Conservation (phyloP, 2,329 filamentous ascomycete genomes). For the Helotiales sp. region DNA sequence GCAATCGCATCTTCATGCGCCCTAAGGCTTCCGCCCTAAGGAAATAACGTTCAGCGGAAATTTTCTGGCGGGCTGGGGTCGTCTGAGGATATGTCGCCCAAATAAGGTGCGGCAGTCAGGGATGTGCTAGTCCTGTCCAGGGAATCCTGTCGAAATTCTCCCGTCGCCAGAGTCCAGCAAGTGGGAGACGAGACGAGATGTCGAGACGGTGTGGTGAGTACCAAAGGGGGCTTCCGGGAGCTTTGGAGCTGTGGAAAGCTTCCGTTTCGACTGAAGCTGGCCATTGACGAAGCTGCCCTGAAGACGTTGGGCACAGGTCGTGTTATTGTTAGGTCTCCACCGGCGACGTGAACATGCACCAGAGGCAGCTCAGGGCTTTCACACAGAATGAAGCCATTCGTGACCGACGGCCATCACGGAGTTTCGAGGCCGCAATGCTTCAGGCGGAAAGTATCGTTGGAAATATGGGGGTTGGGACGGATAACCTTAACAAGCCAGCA, state of each 20-base stretch:
- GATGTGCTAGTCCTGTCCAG: constrained; percentile 19
- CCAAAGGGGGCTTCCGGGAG: background rate
- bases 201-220: constrained; percentile 9
- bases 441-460: background rate
- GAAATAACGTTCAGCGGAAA: constrained; percentile 8
- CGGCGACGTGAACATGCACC: background rate
- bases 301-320: constrained; percentile 4
- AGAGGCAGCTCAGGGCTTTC: background rate
- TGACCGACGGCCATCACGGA: background rate
- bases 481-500: background rate
- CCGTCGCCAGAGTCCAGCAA: constrained; percentile 27
- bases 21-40: constrained; percentile 1
- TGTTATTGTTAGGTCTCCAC: background rate
- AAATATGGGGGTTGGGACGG: background rate
- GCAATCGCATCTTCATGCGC: constrained; percentile 21
- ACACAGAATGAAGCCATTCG: background rate
- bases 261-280: background rate
- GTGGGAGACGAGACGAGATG: constrained; percentile 29
- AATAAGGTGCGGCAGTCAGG: constrained; percentile 23
- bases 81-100: constrained; percentile 20
- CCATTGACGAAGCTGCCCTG: constrained; percentile 7
- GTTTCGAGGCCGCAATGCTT: background rate
- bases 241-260: background rate
- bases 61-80: background rate
- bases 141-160: constrained; percentile 25